Evolutionary conservation across 495 filamentous ascomycete species (phyloP).

Genomic region (Podospora pseudocomata): DNA sequence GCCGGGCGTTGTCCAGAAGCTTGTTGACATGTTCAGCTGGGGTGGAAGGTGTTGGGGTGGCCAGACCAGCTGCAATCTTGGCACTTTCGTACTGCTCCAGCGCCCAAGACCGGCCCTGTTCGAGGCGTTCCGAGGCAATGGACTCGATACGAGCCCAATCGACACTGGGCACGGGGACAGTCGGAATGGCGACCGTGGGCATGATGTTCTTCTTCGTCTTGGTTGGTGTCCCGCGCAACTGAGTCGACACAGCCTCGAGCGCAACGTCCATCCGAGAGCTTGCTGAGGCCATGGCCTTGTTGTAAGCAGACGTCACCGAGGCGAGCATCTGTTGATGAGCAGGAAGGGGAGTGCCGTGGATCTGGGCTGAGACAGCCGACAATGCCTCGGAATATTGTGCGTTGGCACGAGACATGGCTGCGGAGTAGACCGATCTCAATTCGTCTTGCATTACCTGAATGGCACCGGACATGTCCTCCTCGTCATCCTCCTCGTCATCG

Average conservation of each 20-base stretch:
- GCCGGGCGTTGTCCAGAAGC: constrained; percentile 57
- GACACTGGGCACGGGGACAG: constrained; percentile 27
- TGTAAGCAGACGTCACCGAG: constrained; percentile 66
- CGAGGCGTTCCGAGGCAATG: constrained; percentile 60
- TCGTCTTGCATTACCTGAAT: constrained; percentile 59
- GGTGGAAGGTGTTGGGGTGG: constrained; percentile 51
- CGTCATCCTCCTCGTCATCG: constrained; percentile 40
- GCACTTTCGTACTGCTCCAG: constrained; percentile 61
- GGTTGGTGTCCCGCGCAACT: constrained; percentile 45
- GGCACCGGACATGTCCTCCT: constrained; percentile 51
- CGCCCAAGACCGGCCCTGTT: constrained; percentile 60
- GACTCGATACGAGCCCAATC: constrained; percentile 47
- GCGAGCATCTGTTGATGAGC: constrained; percentile 61
- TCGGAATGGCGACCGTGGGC: constrained; percentile 21
- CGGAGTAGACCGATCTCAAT: constrained; percentile 53
- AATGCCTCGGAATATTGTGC: constrained; percentile 64
- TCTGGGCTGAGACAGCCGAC: constrained; percentile 59
- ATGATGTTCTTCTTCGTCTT: constrained; percentile 33
- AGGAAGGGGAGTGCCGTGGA: constrained; percentile 61
- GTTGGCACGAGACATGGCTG: constrained; percentile 57
- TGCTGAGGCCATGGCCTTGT: constrained; percentile 59
- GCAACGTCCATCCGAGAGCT: constrained; percentile 54
- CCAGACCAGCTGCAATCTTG: constrained; percentile 53
- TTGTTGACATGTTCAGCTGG: constrained; percentile 47
- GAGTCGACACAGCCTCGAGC: constrained; percentile 43